Base-by-base conservation (phyloP, 148 eudicot species). In the Arctostaphylos glauca region DNA sequence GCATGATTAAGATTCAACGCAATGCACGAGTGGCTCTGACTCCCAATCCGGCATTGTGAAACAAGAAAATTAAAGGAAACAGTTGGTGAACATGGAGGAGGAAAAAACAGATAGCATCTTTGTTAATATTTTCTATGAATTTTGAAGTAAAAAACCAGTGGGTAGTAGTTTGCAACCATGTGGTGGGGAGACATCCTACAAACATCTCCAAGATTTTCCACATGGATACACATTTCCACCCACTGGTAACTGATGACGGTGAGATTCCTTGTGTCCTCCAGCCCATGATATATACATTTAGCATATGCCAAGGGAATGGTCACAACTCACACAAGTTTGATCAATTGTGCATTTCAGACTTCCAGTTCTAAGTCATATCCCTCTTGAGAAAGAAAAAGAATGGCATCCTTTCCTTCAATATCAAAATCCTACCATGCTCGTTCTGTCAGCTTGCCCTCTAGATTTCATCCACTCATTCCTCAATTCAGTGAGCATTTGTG, bases 401-500 rank as follows among this genome's bases (percentile, higher is more conserved):
- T 79, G 85, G 80, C 74, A 72, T 14, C 85, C 68, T 78, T 60
- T n/a, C 60, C 87, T 82, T 74, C 58, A 53, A 85, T 70, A 86
- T 80, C 74, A 62, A 74, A 82, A 52, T 53, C 62, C 70, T 54
- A 25, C 64, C 87, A 85, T 64, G 56, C 82, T 64, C 89, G 91
- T 12, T 83, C 87, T 54, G 14, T 54, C 16, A 89, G 87, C 83
- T 83, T 87, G 49, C 89, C 89, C n/a, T 64, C 86, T n/a, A 67
- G 44, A 56, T 79, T 73, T 38, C 84, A 86, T 49, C 85, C 87
- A 1, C 64, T 77, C 43, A 75, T 60, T 46, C 81, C 83, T 66
- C 84, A 86, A 64, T 60, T 86, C 50, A 80, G 88, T 7, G 83
- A 85, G 60, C 89, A 83, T n/a, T 76, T 87, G 59, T 53, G 85